These are phyloP conservation scores for Akanthomyces muscarius DNA, from an alignment of 2,329 filamentous ascomycete genomes.

Conservation along the genomic window DNA sequence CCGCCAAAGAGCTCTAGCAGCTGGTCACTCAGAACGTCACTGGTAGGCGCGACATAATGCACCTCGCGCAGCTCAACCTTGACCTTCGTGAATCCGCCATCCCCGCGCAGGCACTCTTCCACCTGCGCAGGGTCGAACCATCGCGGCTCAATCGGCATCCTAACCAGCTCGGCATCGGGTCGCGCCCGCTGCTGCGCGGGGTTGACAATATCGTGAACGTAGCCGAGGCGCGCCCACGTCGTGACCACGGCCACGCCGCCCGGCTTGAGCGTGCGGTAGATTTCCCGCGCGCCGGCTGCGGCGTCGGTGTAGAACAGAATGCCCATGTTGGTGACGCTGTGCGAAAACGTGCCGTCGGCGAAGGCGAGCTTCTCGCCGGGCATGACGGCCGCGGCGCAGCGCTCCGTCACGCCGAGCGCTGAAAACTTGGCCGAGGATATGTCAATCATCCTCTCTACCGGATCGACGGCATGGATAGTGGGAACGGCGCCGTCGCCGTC, in stretches of 20 bases:
- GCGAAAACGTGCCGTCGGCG: conserved; percentile 31
- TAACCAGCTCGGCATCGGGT: conserved; percentile 18
- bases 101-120: background rate
- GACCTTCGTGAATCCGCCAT: conserved; percentile 15
- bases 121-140: conserved; percentile 18
- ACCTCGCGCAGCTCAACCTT: background rate
- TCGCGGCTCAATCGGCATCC: conserved; percentile 16
- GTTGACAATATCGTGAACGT: conserved; percentile 18
- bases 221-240: conserved; percentile 23
- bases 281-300: conserved; percentile 32
- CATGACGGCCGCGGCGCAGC: conserved; percentile 19
- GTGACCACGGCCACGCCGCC: conserved; percentile 36
- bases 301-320: conserved; percentile 33
- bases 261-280: conserved; percentile 32
- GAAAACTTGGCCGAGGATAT: conserved; percentile 6
- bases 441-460: conserved; percentile 22
- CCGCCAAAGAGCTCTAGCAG: background rate
- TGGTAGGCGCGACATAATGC: background rate
- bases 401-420: background rate
- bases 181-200: conserved; percentile 16
- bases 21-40: background rate
- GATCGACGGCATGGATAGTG: conserved; percentile 22
- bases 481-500: background rate
- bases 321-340: conserved; percentile 37
- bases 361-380: conserved; percentile 25